Conservation (phyloP, 768 basidiomycete genomes). For the Boletus tomentosulus region DNA sequence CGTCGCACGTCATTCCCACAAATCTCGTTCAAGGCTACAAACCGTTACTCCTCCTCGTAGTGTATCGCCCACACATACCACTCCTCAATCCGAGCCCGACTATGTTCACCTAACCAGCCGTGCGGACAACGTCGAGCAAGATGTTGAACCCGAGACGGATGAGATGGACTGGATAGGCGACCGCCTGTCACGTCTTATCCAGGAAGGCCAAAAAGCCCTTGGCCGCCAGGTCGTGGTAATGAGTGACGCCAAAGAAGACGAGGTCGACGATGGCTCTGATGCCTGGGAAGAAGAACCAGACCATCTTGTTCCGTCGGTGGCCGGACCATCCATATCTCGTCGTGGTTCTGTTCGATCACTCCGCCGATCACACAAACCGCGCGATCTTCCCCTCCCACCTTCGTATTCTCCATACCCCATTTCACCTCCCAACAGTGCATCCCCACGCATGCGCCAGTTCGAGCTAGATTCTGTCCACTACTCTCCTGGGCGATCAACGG, state of each 20-base stretch:
- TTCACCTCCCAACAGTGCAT: constrained; percentile 29
- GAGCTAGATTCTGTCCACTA: constrained; percentile 19
- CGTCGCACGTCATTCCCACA: no score
- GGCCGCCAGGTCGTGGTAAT: constrained; percentile 74
- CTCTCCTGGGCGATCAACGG: constrained; percentile 21
- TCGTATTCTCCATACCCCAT: constrained; percentile 26
- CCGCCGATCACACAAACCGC: constrained; percentile 20
- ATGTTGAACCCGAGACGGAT: constrained; percentile 36
- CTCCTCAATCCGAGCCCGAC: constrained; percentile 41
- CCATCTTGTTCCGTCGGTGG: neutral
- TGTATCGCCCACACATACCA: constrained; percentile 25
- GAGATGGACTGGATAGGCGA: constrained; percentile 85
- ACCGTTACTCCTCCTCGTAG: constrained; percentile 26
- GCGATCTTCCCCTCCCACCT: constrained; percentile 25
- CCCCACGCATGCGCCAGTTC: constrained; percentile 34
- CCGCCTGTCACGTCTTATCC: constrained; percentile 63
- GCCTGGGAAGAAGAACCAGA: constrained; percentile 69
- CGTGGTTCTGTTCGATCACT: constrained; percentile 26
- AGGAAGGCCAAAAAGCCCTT: constrained; percentile 75
- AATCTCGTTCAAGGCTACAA: constrained; percentile 24
- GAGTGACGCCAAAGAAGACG: constrained; percentile 70
- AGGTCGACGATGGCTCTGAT: constrained; percentile 70
- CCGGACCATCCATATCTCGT: constrained; percentile 23
- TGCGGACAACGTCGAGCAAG: constrained; percentile 34
- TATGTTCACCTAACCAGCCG: constrained; percentile 29